Evolutionary conservation across 1,284 basidiomycete species (phyloP).

Genomic region (Austroboletus niveus): DNA sequence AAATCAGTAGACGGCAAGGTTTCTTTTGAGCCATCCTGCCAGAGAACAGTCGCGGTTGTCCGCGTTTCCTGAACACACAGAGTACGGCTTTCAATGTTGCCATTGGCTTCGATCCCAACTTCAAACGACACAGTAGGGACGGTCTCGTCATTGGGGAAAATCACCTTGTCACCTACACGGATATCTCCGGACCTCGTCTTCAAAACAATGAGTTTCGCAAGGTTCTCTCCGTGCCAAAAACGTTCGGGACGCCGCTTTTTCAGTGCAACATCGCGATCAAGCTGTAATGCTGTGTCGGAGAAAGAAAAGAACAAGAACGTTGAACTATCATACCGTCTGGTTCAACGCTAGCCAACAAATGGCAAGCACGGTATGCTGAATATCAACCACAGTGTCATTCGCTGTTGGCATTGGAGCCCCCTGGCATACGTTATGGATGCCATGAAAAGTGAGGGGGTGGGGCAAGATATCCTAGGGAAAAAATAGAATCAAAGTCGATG

Average conservation of each 20-base stretch:
- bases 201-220: conserved; percentile 66
- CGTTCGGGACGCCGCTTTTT: conserved; percentile 63
- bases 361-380: conserved; percentile 78
- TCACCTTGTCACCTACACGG: conserved; percentile 67
- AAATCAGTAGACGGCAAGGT: conserved; percentile 61
- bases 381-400: conserved; percentile 66
- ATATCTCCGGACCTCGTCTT: conserved; percentile 64
- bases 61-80: conserved; percentile 69
- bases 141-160: conserved; percentile 45
- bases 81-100: conserved; percentile 50
- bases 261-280: conserved; percentile 55
- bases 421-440: conserved; percentile 46
- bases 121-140: conserved; percentile 59
- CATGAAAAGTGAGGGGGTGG: conserved; percentile 45
- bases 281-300: conserved; percentile 39
- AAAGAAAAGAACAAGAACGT: not conserved
- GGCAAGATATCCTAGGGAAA: conserved; percentile 63
- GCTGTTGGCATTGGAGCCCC: conserved; percentile 42
- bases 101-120: conserved; percentile 42
- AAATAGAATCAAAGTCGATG: conserved; percentile 1
- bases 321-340: conserved; percentile 60
- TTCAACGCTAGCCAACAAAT: conserved; percentile 89
- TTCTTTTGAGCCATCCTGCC: conserved; percentile 82
- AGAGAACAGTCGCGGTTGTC: conserved; percentile 72
- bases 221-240: conserved; percentile 72